Conservation (phyloP, 1,139 yeast species). For the Saccharomyces pastorianus region DNA sequence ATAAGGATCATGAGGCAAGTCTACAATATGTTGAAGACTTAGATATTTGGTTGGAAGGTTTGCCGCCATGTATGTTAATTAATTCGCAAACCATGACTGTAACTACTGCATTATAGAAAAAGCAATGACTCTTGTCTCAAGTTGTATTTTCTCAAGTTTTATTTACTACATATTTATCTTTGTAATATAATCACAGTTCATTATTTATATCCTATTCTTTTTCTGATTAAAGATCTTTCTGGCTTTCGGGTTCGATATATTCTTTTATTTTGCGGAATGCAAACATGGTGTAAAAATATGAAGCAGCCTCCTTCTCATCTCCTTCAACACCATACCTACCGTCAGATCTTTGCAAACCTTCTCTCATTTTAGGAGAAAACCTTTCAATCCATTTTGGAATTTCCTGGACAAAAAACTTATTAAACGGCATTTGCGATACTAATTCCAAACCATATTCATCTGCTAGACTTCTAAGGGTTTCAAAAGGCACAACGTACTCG, state of each 20-base stretch:
- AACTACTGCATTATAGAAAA: conserved; percentile 63
- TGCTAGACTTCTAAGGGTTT: conserved; percentile 70
- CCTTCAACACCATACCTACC: conserved; percentile 86
- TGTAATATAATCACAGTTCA: not conserved
- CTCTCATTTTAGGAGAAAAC: conserved; percentile 56
- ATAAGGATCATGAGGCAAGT: conserved; percentile 57
- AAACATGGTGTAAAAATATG: conserved; percentile 35
- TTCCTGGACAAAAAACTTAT: conserved; percentile 74
- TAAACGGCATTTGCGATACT: conserved; percentile 66
- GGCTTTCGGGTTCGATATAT: conserved; percentile 11
- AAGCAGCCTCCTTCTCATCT: conserved; percentile 83
- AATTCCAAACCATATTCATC: conserved; percentile 75
- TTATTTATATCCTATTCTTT: not conserved
- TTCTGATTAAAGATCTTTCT: not conserved
- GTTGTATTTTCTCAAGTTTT: not conserved
- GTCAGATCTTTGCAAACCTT: conserved; percentile 63
- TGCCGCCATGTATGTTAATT: conserved; percentile 74
- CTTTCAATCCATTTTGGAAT: conserved; percentile 56
- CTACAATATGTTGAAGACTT: conserved; percentile 68
- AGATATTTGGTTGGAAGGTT: conserved; percentile 68
- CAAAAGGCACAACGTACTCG: conserved; percentile 96
- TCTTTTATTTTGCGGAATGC: conserved; percentile 31
- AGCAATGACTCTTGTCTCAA: not conserved
- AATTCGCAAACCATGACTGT: conserved; percentile 94
- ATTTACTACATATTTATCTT: not conserved